These are phyloP conservation scores for Globisporangium barbulae DNA, from an alignment of 352 stramenopile genomes.

Conservation along the genomic window DNA sequence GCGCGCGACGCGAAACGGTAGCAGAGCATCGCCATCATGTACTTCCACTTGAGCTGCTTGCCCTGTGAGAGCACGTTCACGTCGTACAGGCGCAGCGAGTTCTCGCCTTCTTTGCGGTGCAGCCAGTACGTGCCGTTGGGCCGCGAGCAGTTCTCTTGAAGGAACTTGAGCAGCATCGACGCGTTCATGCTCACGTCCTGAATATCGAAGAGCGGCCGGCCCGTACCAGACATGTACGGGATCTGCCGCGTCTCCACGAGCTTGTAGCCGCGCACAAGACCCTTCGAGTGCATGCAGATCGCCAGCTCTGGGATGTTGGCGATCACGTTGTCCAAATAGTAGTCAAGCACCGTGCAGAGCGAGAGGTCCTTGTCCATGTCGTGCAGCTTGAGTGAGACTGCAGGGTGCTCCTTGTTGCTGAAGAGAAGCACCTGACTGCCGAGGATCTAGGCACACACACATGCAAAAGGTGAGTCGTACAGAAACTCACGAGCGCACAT, in stretches of 20 bases:
- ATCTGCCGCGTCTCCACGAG: slow-evolving; percentile 81
- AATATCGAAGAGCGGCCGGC: slow-evolving; percentile 69
- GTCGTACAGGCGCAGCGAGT: slow-evolving; percentile 76
- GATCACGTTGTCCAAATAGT: slow-evolving; percentile 88
- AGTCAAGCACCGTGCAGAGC: slow-evolving; percentile 77
- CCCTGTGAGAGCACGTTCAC: slow-evolving; percentile 79
- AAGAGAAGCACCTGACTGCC: slow-evolving; percentile 83
- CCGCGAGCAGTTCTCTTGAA: slow-evolving; percentile 82
- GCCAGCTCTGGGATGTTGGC: slow-evolving; percentile 83
- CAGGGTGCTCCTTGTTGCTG: slow-evolving; percentile 78
- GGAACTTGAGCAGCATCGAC: slow-evolving; percentile 84
- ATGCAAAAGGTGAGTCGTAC: background rate
- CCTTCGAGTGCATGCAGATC: slow-evolving; percentile 87
- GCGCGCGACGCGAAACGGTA: slow-evolving; percentile 80
- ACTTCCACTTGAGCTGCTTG: slow-evolving; percentile 89
- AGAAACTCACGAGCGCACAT: background rate
- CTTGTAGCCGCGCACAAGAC: slow-evolving; percentile 82
- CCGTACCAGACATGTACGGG: slow-evolving; percentile 67
- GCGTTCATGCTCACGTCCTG: slow-evolving; percentile 87
- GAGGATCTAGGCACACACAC: slow-evolving; percentile 41
- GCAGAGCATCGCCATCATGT: slow-evolving; percentile 90
- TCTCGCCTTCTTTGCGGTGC: slow-evolving; percentile 77
- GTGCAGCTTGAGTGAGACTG: slow-evolving; percentile 80
- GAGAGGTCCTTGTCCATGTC: slow-evolving; percentile 87
- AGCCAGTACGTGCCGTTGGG: slow-evolving; percentile 84